phyloP scores from a whole-genome alignment of 2,329 filamentous ascomycete species.

The Trematosphaeria pertusa region DNA sequence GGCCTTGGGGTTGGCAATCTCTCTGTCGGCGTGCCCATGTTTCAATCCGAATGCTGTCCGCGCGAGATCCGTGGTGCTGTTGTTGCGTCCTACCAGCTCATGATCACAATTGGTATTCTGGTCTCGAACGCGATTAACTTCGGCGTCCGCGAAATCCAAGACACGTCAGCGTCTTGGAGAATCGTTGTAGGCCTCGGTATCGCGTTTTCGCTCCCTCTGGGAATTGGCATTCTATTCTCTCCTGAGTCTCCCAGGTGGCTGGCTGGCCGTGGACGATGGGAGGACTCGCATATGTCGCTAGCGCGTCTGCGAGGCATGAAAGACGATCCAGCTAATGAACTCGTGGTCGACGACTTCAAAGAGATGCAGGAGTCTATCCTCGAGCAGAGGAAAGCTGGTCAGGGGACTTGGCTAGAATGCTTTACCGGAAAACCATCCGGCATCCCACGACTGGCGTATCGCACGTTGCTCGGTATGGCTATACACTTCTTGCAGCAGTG shows the following conservation, averaged over 20 bases:
- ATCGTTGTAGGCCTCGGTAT: conserved; percentile 45
- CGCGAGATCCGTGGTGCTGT: conserved; percentile 69
- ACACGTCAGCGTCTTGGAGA: conserved; percentile 45
- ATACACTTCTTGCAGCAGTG: conserved; percentile 44
- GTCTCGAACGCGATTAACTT: conserved; percentile 42
- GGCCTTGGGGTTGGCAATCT: conserved; percentile 54
- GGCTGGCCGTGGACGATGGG: conserved; percentile 56
- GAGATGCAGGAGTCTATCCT: conserved; percentile 46
- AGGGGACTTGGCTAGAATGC: conserved; percentile 39
- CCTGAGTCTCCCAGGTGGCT: conserved; percentile 52
- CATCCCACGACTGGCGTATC: conserved; percentile 49
- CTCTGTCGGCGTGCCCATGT: conserved; percentile 69
- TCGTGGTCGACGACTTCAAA: conserved; percentile 60
- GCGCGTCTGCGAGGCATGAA: conserved; percentile 61
- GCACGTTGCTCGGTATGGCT: conserved; percentile 37
- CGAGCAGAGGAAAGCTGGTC: conserved; percentile 35
- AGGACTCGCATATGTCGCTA: conserved; percentile 59
- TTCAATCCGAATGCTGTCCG: conserved; percentile 69
- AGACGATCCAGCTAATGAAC: conserved; percentile 52
- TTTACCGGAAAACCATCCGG: conserved; percentile 44
- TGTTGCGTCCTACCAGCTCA: conserved; percentile 59
- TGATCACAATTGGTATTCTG: conserved; percentile 53
- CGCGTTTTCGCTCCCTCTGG: conserved; percentile 38
- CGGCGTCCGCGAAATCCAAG: conserved; percentile 53
- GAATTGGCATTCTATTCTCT: conserved; percentile 37